Evolutionary conservation across 805 yeast genomes (phyloP), one percentile per base, ranked within the genome.

Genomic region (Yarrowia osloensis): DNA sequence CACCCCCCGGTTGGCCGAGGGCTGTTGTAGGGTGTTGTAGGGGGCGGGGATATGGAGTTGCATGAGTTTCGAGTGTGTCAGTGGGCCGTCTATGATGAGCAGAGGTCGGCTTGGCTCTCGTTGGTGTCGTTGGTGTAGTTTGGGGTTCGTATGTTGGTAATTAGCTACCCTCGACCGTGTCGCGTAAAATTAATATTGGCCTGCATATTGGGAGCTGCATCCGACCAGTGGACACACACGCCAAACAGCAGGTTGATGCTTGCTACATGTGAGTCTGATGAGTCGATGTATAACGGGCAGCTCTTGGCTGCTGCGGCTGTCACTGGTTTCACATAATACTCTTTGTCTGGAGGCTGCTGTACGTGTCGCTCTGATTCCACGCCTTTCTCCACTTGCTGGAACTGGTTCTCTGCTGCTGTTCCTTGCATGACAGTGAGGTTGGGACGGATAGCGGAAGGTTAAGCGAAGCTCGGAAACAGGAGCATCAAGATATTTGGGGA

Each of bases 1-100:
- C 49, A 65, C 44, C 31, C 66, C 66, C 4, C 66, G 54, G 40
- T 46, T 46, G 15, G 54, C 24, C 4, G 66, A 35, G 2, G 66
- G 66, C 33, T 61, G 66, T 4, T 26, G 35, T 22, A 61, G 42
- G 11, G 24, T 44, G 12, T 31, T 2, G 33, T 61, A 61, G 3
- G 66, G 66, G 0, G 54, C 54, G 2, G 66, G 66, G 22, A 61
- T 61, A 5, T 26, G 28, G 12, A 59, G 26, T 9, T 35, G 42
- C 61, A 54, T 54, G 52, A n/a, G 19, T 15, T 15, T 28, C 11
- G 15, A 42, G 3, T 8, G 31, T 17, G 17, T 46, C 15, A 21
- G 31, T 1, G 31, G 31, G 6, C 26, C 4, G 24, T 19, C 24
- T 39, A 9, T 6, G 44, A 3, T 39, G 26, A n/a, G 26, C 24